Evolutionary conservation across 306 rosid genomes (phyloP).

Genomic region (Fragaria nilgerrensis): DNA sequence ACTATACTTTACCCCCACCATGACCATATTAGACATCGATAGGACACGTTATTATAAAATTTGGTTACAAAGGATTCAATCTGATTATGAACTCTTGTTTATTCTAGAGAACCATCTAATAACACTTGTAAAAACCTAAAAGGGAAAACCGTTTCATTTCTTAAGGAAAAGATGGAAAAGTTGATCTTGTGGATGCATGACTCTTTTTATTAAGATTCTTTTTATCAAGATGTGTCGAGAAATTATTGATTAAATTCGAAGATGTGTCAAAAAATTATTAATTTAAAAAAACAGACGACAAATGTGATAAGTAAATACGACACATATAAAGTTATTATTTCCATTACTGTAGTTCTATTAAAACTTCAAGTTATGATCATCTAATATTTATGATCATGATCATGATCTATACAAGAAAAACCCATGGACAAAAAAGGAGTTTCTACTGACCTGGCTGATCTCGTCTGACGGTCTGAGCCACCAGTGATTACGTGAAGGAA

Average conservation of each 20-base stretch:
- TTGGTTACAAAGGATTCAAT: not conserved
- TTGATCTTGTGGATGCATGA: not conserved
- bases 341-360: too few relatives aligned
- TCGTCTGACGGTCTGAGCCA: not conserved
- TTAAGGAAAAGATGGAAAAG: not conserved
- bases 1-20: not conserved
- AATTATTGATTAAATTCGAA: fast-evolving
- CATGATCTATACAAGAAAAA: too few relatives aligned
- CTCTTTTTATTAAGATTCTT: not conserved
- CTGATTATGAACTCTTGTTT: not conserved
- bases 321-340: not conserved
- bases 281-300: not conserved
- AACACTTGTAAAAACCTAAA: not conserved
- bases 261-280: too few relatives aligned
- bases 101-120: not conserved
- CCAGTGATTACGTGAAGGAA: not conserved
- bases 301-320: not conserved
- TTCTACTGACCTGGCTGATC: not conserved
- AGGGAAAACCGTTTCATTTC: not conserved
- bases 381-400: too few relatives aligned
- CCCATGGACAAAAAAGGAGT: not conserved
- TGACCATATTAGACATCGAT: not conserved
- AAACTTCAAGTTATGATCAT: not conserved
- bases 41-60: not conserved
- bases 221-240: not conserved